Evolutionary conservation across 805 yeast species (phyloP).

Genomic region (Metschnikowia borealis): DNA sequence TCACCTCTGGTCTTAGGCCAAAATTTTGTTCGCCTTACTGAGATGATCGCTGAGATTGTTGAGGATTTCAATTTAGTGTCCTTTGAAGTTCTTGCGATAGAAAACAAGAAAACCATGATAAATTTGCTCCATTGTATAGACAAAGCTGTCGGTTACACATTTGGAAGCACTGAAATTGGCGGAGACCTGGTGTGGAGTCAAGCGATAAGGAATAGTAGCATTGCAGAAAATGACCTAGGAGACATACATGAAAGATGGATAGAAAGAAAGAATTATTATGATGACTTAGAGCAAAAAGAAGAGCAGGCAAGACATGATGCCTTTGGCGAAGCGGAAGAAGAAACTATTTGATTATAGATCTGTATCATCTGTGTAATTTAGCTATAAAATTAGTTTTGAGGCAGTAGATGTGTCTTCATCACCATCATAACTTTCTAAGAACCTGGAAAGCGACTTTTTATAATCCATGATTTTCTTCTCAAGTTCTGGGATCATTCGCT

Average conservation of each 20-base stretch:
- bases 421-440: conserved; percentile 31
- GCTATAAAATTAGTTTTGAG: conserved; percentile 13
- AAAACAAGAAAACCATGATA: conserved; percentile 91
- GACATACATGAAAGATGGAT: conserved; percentile 97
- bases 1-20: conserved; percentile 60
- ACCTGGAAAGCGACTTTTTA: conserved; percentile 41
- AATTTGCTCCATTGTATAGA: conserved; percentile 72
- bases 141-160: conserved; percentile 88
- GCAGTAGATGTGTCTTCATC: conserved; percentile 33
- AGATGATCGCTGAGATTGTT: conserved; percentile 74
- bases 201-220: conserved; percentile 77
- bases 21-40: conserved; percentile 64
- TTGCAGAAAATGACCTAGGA: conserved; percentile 42
- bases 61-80: conserved; percentile 84
- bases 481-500: conserved; percentile 33
- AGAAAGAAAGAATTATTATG: conserved; percentile 75
- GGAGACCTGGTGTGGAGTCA: conserved; percentile 99
- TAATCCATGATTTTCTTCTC: conserved; percentile 17
- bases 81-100: conserved; percentile 85
- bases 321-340: conserved; percentile 12
- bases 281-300: conserved; percentile 41
- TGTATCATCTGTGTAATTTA: background rate
- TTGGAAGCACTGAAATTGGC: conserved; percentile 89
- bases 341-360: conserved; percentile 5
- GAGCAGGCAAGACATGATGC: conserved; percentile 11